Evolutionary conservation across 768 basidiomycete genomes (phyloP), one percentile per base, ranked within the genome.

Genomic region (Nevesoporus exiguus): DNA sequence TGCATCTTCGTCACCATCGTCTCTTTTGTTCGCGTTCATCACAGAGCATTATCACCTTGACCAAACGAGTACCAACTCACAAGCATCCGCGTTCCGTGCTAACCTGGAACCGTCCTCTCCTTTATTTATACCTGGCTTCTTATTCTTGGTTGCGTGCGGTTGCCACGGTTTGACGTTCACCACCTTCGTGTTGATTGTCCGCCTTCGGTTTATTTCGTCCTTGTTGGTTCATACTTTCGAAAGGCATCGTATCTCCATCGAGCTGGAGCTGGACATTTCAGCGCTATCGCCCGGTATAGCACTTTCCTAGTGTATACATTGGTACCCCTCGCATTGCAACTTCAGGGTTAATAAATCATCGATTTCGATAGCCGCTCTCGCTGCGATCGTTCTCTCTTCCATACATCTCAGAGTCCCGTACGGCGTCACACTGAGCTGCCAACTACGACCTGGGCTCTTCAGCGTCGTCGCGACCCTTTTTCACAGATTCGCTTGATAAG

Each of bases 1-100:
- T 54, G 62, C 70, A 70, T 70, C 33, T 49, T 65, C n/a, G n/a
- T 45, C 58, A 50, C 39, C 36, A 1, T 21, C 25, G 49, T 25
- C 24, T 51, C 36, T 30, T n/a, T 46, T 53, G 31, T 42, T 46
- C 49, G 30, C 34, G 53, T 46, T 51, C 30, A 43, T 31, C 47
- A 21, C 40, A 11, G 36, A 51, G 27, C 56, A 46, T 33, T 37
- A 36, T 47, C 47, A 21, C 21, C 41, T 53, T 41, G 13, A 49
- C 33, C 30, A n/a, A 52, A 25, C 49, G 33, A 30, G 47, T 45
- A 52, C 8, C 36, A 29, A 33, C 45, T 57, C 27, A 19, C 40
- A 40, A 51, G 25, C 47, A 51, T 48, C 37, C 29, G 36, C n/a
- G 52, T 39, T 53, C 52, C 51, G 46, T 37, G 15, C 27, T 43